These are phyloP conservation scores for Vigna mungo DNA, from an alignment of 306 rosid species.

Conservation along the genomic window DNA sequence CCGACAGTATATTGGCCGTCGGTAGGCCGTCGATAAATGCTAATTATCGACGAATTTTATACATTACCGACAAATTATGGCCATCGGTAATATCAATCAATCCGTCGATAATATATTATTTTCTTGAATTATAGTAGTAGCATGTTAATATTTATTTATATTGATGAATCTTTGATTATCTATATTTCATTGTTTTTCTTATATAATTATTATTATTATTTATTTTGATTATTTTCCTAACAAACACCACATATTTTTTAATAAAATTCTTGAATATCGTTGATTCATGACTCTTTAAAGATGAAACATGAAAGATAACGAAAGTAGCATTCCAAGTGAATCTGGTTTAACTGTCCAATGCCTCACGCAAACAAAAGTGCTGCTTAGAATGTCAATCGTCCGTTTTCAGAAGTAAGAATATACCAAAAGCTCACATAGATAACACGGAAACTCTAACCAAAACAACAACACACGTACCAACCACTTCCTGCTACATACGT, in stretches of 20 bases:
- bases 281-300: neutral
- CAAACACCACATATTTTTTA: neutral
- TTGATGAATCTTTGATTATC: no score
- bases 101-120: no score
- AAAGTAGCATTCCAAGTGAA: neutral
- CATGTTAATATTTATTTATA: no score
- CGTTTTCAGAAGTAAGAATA: slow-evolving; percentile 25
- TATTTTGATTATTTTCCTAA: no score
- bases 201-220: no score
- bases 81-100: no score
- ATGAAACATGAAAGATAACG: neutral
- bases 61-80: no score
- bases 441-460: slow-evolving; percentile 5
- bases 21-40: no score
- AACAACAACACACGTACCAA: slow-evolving; percentile 18
- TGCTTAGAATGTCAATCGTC: neutral
- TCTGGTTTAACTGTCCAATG: neutral
- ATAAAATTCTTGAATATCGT: neutral
- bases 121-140: no score
- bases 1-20: no score
- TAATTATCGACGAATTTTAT: no score
- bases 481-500: slow-evolving; percentile 22
- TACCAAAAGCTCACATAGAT: neutral
- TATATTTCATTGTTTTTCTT: no score
- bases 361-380: neutral